Conservation (phyloP, 129 eudicot species). For the Pulicaria dysenterica region DNA sequence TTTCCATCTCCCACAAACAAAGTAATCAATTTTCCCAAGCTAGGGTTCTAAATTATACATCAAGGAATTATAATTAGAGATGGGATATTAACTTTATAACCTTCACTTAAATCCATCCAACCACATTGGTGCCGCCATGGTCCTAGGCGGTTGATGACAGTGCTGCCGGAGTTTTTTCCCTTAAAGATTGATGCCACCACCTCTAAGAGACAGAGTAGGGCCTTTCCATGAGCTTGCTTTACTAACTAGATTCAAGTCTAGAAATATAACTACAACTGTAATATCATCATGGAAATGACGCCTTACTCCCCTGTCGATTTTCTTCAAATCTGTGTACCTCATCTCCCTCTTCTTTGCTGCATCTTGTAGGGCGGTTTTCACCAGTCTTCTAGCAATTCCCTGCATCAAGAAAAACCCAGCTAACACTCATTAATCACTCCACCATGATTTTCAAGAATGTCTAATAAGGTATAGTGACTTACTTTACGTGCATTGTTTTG, state of each 20-base stretch:
- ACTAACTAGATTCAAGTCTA: constrained; percentile 74
- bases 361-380: constrained; percentile 75
- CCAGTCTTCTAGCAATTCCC: constrained; percentile 83
- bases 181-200: constrained; percentile 59
- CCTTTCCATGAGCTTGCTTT: constrained; percentile 65
- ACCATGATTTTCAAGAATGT: no score
- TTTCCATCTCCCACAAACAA: constrained; percentile 17
- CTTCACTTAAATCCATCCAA: constrained; percentile 30
- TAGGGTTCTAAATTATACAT: no score
- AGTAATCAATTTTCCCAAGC: no score
- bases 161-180: constrained; percentile 42
- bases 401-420: constrained; percentile 36
- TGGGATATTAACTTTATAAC: constrained; percentile 36
- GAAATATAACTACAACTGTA: constrained; percentile 73
- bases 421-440: not conserved
- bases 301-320: constrained; percentile 85
- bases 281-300: constrained; percentile 96
- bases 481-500: constrained; percentile 71
- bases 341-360: constrained; percentile 95
- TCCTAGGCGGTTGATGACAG: constrained; percentile 33
- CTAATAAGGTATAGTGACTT: constrained; percentile 33
- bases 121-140: constrained; percentile 16
- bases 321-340: constrained; percentile 88
- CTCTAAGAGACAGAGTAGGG: constrained; percentile 70
- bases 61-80: constrained; percentile 31